phyloP scores from a whole-genome alignment of 129 eudicot species.

The Cynara cardunculus region DNA sequence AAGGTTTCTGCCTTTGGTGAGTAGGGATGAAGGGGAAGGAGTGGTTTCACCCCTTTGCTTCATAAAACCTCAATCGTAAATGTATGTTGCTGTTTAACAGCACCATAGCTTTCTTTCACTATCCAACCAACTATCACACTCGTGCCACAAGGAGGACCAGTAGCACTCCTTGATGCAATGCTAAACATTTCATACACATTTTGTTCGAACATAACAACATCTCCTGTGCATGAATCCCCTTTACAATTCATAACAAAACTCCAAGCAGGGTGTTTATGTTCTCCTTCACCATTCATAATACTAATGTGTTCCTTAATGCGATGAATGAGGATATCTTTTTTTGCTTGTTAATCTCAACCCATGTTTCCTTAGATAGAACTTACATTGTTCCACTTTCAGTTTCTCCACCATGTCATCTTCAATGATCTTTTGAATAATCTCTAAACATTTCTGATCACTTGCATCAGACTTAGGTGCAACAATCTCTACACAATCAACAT shows the following conservation, averaged over 20 bases:
- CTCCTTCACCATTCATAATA: constrained; percentile 66
- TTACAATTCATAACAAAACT: constrained; percentile 83
- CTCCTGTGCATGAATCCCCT: constrained; percentile 96
- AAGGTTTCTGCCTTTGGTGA: constrained; percentile 87
- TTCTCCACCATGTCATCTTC: constrained; percentile 62
- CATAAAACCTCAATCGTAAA: constrained; percentile 89
- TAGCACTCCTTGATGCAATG: constrained; percentile 72
- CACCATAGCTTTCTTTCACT: constrained; percentile 94
- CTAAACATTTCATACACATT: constrained; percentile 91
- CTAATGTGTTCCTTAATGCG: constrained; percentile 83
- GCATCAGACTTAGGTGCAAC: constrained; percentile 40
- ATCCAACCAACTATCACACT: constrained; percentile 78
- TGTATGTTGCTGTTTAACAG: constrained; percentile 93
- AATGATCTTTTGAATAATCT: constrained; percentile 40
- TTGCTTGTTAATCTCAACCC: constrained; percentile 78
- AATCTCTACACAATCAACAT: constrained; percentile 14
- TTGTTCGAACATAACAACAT: constrained; percentile 87
- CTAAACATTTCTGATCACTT: constrained; percentile 45
- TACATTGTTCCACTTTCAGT: constrained; percentile 83
- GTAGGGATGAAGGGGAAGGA: constrained; percentile 90
- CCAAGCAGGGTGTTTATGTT: constrained; percentile 63
- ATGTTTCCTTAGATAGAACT: constrained; percentile 72
- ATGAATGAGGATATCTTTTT: constrained; percentile 52
- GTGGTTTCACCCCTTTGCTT: constrained; percentile 86
- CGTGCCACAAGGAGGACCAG: constrained; percentile 82